Conservation (phyloP, 805 yeast genomes). For the Candida maesae region DNA sequence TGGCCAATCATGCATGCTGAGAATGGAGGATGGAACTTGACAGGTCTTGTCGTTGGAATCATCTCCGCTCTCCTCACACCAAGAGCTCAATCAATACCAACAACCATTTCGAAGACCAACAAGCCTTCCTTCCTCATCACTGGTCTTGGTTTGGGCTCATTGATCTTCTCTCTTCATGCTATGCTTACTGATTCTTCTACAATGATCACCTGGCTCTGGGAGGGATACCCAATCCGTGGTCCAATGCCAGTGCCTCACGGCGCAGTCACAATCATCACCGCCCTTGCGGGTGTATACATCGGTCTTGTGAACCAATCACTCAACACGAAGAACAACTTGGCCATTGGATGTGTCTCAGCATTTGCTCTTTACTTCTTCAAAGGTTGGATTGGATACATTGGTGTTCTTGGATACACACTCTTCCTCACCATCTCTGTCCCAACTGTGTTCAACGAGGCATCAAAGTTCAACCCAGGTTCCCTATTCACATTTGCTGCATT, state of each 20-base stretch:
- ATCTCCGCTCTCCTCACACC: slow-evolving; percentile 63
- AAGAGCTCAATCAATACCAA: slow-evolving; percentile 5
- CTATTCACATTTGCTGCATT: slow-evolving; percentile 48
- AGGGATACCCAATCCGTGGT: slow-evolving; percentile 80
- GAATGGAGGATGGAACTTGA: slow-evolving; percentile 82
- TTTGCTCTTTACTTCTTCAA: slow-evolving; percentile 42
- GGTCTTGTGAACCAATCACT: slow-evolving; percentile 31
- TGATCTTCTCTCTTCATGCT: slow-evolving; percentile 68
- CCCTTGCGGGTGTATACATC: slow-evolving; percentile 53
- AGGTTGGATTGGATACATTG: slow-evolving; percentile 73
- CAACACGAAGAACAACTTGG: slow-evolving; percentile 34
- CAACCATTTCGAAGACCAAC: not conserved
- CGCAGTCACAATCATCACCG: slow-evolving; percentile 54
- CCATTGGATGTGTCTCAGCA: slow-evolving; percentile 41
- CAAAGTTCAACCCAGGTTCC: slow-evolving; percentile 52
- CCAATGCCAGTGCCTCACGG: slow-evolving; percentile 87
- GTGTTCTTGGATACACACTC: slow-evolving; percentile 66
- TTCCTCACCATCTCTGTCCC: slow-evolving; percentile 66
- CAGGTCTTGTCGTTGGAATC: slow-evolving; percentile 64
- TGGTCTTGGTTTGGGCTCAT: slow-evolving; percentile 71
- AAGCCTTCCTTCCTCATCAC: slow-evolving; percentile 44
- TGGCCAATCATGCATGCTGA: slow-evolving; percentile 91
- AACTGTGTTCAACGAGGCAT: slow-evolving; percentile 51
- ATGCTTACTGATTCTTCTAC: slow-evolving; percentile 81
- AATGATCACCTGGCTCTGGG: slow-evolving; percentile 94